A percentile compares a stretch with the other conserved stretches of the same genome.
Evolutionary conservation across 139 green algal species (phyloP).

Genomic region (Yamagishiella unicocca): DNA sequence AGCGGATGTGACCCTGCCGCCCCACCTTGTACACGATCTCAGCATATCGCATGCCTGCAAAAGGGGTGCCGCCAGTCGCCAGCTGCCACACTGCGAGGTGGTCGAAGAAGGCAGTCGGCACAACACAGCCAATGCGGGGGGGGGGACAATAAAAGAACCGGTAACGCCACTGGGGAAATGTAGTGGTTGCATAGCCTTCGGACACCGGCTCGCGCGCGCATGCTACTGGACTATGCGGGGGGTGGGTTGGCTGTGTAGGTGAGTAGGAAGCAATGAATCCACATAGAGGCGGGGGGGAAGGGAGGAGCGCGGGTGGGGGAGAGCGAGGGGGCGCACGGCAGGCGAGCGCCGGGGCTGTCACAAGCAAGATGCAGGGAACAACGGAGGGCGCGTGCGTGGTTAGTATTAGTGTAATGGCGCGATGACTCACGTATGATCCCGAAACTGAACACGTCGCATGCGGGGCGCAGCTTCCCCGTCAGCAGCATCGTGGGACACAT

Average conservation of each 20-base stretch:
- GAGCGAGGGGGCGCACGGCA: not conserved
- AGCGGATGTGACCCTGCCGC: too few species aligned
- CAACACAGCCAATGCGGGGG: too few species aligned
- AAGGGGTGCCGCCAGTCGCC: slow-evolving; percentile 36
- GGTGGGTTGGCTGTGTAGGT: not conserved
- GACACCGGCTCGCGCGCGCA: too few species aligned
- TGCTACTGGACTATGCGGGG: too few species aligned
- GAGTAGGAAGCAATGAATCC: not conserved
- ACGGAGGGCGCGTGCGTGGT: too few species aligned
- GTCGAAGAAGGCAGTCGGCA: too few species aligned
- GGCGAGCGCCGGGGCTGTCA: too few species aligned
- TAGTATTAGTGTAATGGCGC: too few species aligned
- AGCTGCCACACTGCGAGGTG: slow-evolving; percentile 50
- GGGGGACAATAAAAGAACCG: too few species aligned
- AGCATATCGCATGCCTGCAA: slow-evolving; percentile 45
- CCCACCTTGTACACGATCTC: slow-evolving; percentile 56
- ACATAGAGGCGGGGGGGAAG: not conserved
- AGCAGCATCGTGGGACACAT: slow-evolving; percentile 64
- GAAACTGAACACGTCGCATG: slow-evolving; percentile 60
- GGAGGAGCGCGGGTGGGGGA: not conserved
- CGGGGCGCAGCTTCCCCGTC: slow-evolving; percentile 50
- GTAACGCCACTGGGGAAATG: too few species aligned
- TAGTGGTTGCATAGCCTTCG: too few species aligned
- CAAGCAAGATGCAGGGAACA: too few species aligned
- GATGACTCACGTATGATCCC: slow-evolving; percentile 49